phyloP scores from a whole-genome alignment of 257 asterid species.

The Vinca minor region DNA sequence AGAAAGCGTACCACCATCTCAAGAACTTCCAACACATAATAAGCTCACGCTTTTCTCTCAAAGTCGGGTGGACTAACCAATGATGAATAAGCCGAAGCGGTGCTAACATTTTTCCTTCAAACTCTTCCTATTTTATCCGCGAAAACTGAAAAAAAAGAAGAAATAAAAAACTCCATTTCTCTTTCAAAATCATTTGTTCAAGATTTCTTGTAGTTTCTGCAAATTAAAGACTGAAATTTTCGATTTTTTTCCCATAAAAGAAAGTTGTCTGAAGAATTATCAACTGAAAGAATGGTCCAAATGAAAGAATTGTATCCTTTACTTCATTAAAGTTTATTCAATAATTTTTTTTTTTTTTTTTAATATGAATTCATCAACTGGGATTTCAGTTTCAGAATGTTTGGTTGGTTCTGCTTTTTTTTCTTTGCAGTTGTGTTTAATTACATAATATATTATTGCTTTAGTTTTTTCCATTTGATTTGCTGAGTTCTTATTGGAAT shows the following conservation, averaged over 20 bases:
- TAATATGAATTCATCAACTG: neutral
- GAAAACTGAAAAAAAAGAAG: slow-evolving; percentile 1
- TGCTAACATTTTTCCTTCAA: neutral
- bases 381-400: neutral
- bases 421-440: neutral
- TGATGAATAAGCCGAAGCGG: too few relatives aligned
- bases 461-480: neutral
- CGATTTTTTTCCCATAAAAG: neutral
- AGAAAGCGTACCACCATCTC: neutral
- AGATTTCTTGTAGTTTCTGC: slow-evolving; percentile 2
- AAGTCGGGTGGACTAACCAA: neutral
- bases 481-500: neutral
- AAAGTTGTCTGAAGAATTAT: neutral
- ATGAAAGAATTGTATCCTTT: slow-evolving; percentile 87
- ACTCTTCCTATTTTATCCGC: neutral
- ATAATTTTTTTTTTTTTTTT: neutral
- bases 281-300: slow-evolving; percentile 50
- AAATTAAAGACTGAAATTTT: neutral
- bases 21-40: neutral
- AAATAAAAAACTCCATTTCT: neutral
- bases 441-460: neutral
- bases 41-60: neutral
- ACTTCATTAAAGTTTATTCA: neutral
- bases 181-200: too few relatives aligned
- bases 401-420: neutral